phyloP scores from a whole-genome alignment of 306 rosid genomes.

The Castanea mollissima region DNA sequence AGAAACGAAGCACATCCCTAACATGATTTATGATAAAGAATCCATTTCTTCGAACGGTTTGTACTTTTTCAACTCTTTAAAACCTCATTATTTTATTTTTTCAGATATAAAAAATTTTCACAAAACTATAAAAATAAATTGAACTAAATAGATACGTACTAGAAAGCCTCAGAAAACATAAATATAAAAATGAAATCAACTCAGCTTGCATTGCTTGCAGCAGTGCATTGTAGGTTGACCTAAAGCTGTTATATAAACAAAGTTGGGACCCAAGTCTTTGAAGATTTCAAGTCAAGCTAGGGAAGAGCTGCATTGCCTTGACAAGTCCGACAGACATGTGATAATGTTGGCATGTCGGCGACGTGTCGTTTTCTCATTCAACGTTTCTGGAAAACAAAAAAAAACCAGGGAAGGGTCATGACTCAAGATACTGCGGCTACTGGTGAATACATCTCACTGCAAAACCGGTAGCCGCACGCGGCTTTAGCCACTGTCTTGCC shows the following conservation, averaged over 20 bases:
- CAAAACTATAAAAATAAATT: too few relatives aligned
- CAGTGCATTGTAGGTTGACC: neutral
- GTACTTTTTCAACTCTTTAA: too few relatives aligned
- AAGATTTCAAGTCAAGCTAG: neutral
- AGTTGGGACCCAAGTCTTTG: neutral
- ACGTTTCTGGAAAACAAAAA: neutral
- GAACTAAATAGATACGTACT: too few relatives aligned
- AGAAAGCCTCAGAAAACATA: too few relatives aligned
- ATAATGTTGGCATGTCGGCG: slow-evolving; percentile 28
- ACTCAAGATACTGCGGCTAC: neutral
- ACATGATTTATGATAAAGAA: too few relatives aligned
- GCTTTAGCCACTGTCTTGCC: neutral
- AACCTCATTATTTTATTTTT: too few relatives aligned
- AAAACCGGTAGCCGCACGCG: slow-evolving; percentile 12
- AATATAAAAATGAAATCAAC: too few relatives aligned
- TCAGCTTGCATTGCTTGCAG: too few relatives aligned
- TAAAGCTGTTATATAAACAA: neutral
- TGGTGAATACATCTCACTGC: neutral
- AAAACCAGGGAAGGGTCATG: neutral
- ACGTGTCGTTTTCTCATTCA: slow-evolving; percentile 7
- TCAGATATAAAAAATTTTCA: too few relatives aligned
- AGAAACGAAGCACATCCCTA: too few relatives aligned
- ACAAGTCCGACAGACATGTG: slow-evolving; percentile 19
- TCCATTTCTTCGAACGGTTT: too few relatives aligned
- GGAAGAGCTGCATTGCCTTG: neutral